Conservation (phyloP, 2,329 filamentous ascomycete species). For the Cordyceps cateniannulata region DNA sequence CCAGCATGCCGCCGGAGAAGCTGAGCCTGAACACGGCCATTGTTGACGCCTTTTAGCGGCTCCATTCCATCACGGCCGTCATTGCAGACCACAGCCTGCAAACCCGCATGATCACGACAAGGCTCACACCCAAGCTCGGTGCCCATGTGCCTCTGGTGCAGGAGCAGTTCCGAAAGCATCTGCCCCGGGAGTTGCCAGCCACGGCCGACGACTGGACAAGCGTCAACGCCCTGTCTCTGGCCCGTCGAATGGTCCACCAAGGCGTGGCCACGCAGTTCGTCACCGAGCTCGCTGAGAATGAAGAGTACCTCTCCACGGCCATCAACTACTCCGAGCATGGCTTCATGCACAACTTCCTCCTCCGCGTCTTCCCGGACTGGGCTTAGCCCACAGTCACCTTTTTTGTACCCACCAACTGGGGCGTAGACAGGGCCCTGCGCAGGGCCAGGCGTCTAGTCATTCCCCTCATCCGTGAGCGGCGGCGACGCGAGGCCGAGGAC, state of each 20-base stretch:
- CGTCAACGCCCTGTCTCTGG: background rate
- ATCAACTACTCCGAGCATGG: slow-evolving; percentile 1
- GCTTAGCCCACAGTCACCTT: background rate
- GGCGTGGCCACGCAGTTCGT: background rate
- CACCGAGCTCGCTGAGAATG: slow-evolving; percentile 1
- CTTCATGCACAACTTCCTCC: slow-evolving; percentile 2
- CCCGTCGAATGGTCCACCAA: background rate
- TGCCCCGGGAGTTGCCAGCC: background rate
- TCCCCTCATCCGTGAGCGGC: slow-evolving; percentile 1
- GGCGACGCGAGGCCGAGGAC: background rate
- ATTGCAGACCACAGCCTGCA: slow-evolving; percentile 6
- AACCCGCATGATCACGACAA: background rate
- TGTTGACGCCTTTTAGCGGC: background rate
- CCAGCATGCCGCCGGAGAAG: slow-evolving; percentile 2
- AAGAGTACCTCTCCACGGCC: background rate
- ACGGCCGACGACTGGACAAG: background rate
- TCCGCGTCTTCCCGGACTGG: slow-evolving; percentile 9
- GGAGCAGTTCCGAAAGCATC: background rate
- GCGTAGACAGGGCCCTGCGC: slow-evolving; percentile 1
- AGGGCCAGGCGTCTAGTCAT: background rate
- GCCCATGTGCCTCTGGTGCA: background rate
- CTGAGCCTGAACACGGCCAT: slow-evolving; percentile 8
- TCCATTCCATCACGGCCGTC: slow-evolving; percentile 5
- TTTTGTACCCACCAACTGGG: background rate
- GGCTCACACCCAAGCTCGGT: background rate